Conservation (phyloP, 2,329 filamentous ascomycete species). For the Calonectria crousiana region DNA sequence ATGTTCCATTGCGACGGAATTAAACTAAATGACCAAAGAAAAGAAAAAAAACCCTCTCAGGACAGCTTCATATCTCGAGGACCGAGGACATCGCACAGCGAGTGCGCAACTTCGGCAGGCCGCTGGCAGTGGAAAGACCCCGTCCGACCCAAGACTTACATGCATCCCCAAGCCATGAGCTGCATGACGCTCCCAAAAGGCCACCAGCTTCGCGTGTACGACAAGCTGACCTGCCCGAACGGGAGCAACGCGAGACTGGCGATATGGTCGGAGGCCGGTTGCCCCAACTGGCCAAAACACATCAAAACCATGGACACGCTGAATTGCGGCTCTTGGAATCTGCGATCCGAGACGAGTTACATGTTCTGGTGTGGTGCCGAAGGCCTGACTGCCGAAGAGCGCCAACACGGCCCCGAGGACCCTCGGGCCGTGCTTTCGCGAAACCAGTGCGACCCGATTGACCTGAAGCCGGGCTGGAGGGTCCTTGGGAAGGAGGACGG, state of each 20-base stretch:
- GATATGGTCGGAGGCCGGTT: not conserved
- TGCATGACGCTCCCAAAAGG: not conserved
- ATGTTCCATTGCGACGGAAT: constrained; percentile 16
- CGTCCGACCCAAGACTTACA: constrained; percentile 9
- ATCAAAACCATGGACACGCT: constrained; percentile 2
- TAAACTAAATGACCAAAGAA: not conserved
- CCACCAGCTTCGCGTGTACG: constrained; percentile 4
- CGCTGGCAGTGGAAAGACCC: constrained; percentile 5
- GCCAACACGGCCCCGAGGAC: not conserved
- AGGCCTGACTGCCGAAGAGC: not conserved
- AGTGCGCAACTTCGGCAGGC: constrained; percentile 3
- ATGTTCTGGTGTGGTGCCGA: constrained; percentile 13
- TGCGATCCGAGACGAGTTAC: not conserved
- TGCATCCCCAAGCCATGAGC: not conserved
- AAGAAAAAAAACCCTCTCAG: not conserved
- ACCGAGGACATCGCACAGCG: constrained; percentile 6
- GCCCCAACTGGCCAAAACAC: not conserved
- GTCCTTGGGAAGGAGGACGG: not conserved
- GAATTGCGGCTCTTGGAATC: constrained; percentile 10
- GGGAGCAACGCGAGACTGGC: not conserved
- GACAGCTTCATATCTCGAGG: not conserved
- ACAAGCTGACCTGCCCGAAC: not conserved
- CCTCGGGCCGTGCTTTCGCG: not conserved
- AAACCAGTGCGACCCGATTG: not conserved
- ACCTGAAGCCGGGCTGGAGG: constrained; percentile 8